Evolutionary conservation across 2,329 filamentous ascomycete species (phyloP), one percentile per base, ranked within the genome.

Genomic region (Diaporthe sp.): DNA sequence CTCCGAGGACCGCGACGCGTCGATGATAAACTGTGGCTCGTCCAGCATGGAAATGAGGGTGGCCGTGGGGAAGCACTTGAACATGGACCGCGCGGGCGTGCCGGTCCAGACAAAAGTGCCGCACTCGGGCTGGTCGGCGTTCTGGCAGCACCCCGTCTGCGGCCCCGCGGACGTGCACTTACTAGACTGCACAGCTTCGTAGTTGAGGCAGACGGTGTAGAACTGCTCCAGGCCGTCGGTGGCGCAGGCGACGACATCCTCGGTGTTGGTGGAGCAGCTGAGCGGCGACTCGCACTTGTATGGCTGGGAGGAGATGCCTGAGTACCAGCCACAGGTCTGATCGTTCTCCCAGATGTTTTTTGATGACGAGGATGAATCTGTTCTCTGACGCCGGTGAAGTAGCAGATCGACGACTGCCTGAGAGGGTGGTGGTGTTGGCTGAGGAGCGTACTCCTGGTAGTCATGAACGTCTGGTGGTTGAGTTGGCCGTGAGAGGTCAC

Each of bases 41-140:
- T 84, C 81, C 4, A 84, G 77, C 78, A 86, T 80, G 13, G 81
- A 80, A 42, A 84, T 65, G 42, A 84, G 75, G 0, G 80, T 79
- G 1, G 81, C 75, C 0, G 74, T 75, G 15, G 78, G 75, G 73
- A 81, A 80, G 76, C 85, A 86, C 20, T 82, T 80, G 76, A 82
- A 85, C 84, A 85, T 85, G 72, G 80, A 83, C 28, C 81, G 81
- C 5, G 78, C 71, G 0, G 84, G 81, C 1, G 78, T 25, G 55
- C 82, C 83, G 0, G 82, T 81, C 84, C 84, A 86, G 63, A 85
- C 71, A 72, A 82, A 84, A 0, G 83, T 85, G 4, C 81, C 82
- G 77, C 85, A 86, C 15, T 81, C 82, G 2, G 39, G 61, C 47
- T 22, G 31, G 53, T 42, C 42, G 47, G 49, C 47, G 22, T 81